Conservation (phyloP, 208 protist species). For the Wallacemonas sp. region DNA sequence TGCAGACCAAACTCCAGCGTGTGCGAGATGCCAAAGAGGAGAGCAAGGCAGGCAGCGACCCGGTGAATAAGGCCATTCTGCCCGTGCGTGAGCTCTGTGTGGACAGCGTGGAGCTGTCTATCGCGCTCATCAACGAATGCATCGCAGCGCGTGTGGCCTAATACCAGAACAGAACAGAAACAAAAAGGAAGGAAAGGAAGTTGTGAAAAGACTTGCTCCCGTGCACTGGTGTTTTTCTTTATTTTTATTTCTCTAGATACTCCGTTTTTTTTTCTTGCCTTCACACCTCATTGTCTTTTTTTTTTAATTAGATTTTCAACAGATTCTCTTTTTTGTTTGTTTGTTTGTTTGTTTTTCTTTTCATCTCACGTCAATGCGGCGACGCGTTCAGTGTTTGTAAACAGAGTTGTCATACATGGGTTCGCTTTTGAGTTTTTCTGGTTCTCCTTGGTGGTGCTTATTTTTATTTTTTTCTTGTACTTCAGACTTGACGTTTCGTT, state of each 20-base stretch:
- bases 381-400: too few relatives aligned
- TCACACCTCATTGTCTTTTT: neutral
- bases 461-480: conserved; percentile 2
- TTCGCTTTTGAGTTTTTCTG: conserved; percentile 2
- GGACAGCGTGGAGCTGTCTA: neutral
- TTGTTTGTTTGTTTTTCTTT: too few relatives aligned
- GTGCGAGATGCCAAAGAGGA: neutral
- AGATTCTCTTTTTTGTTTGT: too few relatives aligned
- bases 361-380: too few relatives aligned
- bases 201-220: too few relatives aligned
- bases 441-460: neutral
- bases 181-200: too few relatives aligned
- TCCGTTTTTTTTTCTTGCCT: conserved; percentile 4
- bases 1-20: neutral
- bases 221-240: conserved; percentile 9
- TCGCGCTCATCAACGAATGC: neutral
- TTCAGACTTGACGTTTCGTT: neutral
- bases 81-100: conserved; percentile 4
- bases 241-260: conserved; percentile 2
- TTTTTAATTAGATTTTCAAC: too few relatives aligned
- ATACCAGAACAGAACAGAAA: neutral
- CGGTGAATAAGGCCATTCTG: neutral
- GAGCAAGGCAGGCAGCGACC: neutral
- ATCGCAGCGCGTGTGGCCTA: neutral
- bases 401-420: neutral